Evolutionary conservation across 208 protist species (phyloP), one percentile per base, ranked within the genome.

Genomic region (Strigomonas galati): DNA sequence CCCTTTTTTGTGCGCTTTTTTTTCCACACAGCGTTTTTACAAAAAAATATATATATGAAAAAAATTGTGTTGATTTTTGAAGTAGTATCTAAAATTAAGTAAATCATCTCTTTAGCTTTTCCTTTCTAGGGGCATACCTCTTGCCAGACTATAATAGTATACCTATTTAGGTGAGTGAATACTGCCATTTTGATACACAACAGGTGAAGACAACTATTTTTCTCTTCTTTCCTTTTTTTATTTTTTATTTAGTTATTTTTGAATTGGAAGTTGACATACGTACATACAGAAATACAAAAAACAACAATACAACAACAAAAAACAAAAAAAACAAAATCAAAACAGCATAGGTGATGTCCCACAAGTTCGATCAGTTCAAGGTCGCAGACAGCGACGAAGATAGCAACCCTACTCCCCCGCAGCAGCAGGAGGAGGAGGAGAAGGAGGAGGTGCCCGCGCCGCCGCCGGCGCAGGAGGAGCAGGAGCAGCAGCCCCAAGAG

Each of bases 201-300:
- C 58, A 48, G 19, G 35, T 61, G 43, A 21, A 14, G 43, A 14
- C 14, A 49, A 49, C 49, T 54, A 3, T 54, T 14, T 28, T 15
- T 53, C 24, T 62, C 51, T 68, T 1, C 19, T 57, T 68, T 56
- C 48, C 49, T 31, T 60, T 65, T 46, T 69, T 63, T 69, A 55
- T 55, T 61, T 63, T 66, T 66, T 52, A 9, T 64, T 44, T 23
- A 51, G n/a, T 66, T 43, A 37, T 43, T 35, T 43, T 66, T 55
- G 19, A 0, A 5, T 55, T 46, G 52, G 59, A 59, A 26, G 62
- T 71, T 44, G 19, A n/a, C 12, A 7, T 59, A 43, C 10, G 35
- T 40, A 40, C 10, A 40, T 40, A 40, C 35, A 40, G 10, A 4
- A 14, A 40, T 40, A 40, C 35, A 10, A 40, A 40, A 4, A 4